Evolutionary conservation across 225 moss, liverwort and hornwort species (phyloP).

Genomic region (Polytrichum formosum): DNA sequence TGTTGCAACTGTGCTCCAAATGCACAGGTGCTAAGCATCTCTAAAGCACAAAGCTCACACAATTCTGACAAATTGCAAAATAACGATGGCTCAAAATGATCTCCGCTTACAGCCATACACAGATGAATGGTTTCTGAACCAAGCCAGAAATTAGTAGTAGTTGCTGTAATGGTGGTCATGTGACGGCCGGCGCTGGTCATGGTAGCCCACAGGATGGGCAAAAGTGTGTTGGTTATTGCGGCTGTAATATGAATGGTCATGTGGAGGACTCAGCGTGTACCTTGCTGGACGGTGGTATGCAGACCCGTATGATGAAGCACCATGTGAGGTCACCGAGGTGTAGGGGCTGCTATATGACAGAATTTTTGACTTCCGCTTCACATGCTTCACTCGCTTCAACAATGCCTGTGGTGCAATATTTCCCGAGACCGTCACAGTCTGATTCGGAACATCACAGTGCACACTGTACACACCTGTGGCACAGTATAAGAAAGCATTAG

Average conservation of each 20-base stretch:
- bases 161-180: slow-evolving; percentile 2
- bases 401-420: slow-evolving; percentile 35
- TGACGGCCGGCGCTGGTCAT: not conserved
- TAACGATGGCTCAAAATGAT: no score
- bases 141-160: slow-evolving; percentile 2
- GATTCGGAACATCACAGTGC: slow-evolving; percentile 34
- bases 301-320: slow-evolving; percentile 18
- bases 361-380: slow-evolving; percentile 46
- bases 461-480: slow-evolving; percentile 41
- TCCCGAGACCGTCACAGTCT: slow-evolving; percentile 43
- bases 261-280: slow-evolving; percentile 20
- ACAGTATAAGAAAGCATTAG: no score
- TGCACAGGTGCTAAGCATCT: no score
- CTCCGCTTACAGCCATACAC: no score
- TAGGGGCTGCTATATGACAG: slow-evolving; percentile 26
- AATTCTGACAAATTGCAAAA: no score
- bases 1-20: no score
- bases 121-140: no score
- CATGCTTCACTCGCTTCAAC: slow-evolving; percentile 34
- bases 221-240: slow-evolving; percentile 6
- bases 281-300: slow-evolving; percentile 9
- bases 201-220: not conserved
- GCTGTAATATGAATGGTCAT: slow-evolving; percentile 11
- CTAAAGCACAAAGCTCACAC: no score
- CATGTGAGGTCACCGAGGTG: not conserved